These are phyloP conservation scores for Polytrichum formosum DNA, from an alignment of 225 moss, liverwort and hornwort genomes.

Conservation along the genomic window DNA sequence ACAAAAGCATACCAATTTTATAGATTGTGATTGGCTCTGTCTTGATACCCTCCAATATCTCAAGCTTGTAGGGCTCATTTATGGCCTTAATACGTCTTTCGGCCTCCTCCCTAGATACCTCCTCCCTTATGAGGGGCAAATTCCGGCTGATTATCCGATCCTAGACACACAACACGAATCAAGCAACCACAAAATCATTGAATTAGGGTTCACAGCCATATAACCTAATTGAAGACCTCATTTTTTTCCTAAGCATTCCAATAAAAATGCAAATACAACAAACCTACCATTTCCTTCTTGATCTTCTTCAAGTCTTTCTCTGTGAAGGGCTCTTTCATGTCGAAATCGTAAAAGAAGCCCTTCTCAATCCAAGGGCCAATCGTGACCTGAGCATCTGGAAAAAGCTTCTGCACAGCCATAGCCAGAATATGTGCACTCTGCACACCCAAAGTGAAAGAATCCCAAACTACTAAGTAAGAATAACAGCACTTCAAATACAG, in stretches of 20 bases:
- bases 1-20: constrained; percentile 49
- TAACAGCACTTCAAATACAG: neutral
- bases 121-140: constrained; percentile 80
- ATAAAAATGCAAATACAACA: neutral
- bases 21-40: constrained; percentile 98
- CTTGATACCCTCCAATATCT: constrained; percentile 88
- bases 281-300: constrained; percentile 90
- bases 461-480: neutral
- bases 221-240: neutral
- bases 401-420: constrained; percentile 98
- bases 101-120: constrained; percentile 91
- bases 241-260: neutral
- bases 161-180: constrained; percentile 15
- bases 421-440: constrained; percentile 98
- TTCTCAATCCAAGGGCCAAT: constrained; percentile 99
- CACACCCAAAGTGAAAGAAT: constrained; percentile 6
- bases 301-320: constrained; percentile 98
- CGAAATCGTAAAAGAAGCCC: constrained; percentile 97
- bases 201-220: too few relatives aligned
- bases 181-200: too few relatives aligned
- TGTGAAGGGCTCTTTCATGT: constrained; percentile 86
- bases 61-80: constrained; percentile 98
- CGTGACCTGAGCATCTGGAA: constrained; percentile 90
- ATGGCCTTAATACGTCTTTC: constrained; percentile 73
- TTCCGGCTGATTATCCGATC: constrained; percentile 96